A percentile compares a stretch with the other conserved stretches of the same genome.
These are phyloP conservation scores for Leccinellum albellum DNA, from an alignment of 768 basidiomycete genomes.

Conservation along the genomic window DNA sequence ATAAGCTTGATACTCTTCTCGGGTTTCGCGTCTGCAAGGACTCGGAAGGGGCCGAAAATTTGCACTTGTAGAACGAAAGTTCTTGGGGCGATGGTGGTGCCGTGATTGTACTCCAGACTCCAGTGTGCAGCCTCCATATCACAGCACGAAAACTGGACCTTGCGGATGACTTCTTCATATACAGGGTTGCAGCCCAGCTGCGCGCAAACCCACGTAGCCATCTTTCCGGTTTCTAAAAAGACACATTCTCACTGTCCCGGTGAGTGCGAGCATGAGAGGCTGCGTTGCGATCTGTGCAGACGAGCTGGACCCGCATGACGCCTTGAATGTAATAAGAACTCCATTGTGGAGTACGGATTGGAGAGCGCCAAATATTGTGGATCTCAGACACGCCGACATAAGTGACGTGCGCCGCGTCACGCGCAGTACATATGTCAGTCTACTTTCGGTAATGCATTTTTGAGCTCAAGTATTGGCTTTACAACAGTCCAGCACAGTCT, in stretches of 20 bases:
- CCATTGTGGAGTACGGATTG: constrained; percentile 7
- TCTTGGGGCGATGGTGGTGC: constrained; percentile 11
- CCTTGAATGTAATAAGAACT: background rate
- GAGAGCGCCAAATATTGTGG: too few relatives aligned
- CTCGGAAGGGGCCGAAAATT: background rate
- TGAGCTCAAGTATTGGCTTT: too few relatives aligned
- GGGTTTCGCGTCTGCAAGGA: too few relatives aligned
- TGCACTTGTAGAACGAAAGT: constrained; percentile 9
- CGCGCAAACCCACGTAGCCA: background rate
- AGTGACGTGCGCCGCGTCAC: too few relatives aligned
- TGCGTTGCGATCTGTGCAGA: background rate
- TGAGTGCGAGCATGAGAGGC: background rate
- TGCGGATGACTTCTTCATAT: constrained; percentile 19
- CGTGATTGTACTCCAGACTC: constrained; percentile 14
- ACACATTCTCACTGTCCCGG: background rate
- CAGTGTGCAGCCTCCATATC: constrained; percentile 15
- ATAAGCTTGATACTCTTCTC: background rate
- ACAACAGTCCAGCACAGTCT: too few relatives aligned
- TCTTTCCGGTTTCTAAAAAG: constrained; percentile 4
- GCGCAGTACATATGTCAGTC: too few relatives aligned
- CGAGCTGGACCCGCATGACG: background rate
- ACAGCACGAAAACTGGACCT: constrained; percentile 8
- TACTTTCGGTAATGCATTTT: too few relatives aligned
- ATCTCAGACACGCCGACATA: too few relatives aligned
- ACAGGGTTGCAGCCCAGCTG: background rate